Evolutionary conservation across 2,329 filamentous ascomycete species (phyloP).

Genomic region (Colletotrichum navitas): DNA sequence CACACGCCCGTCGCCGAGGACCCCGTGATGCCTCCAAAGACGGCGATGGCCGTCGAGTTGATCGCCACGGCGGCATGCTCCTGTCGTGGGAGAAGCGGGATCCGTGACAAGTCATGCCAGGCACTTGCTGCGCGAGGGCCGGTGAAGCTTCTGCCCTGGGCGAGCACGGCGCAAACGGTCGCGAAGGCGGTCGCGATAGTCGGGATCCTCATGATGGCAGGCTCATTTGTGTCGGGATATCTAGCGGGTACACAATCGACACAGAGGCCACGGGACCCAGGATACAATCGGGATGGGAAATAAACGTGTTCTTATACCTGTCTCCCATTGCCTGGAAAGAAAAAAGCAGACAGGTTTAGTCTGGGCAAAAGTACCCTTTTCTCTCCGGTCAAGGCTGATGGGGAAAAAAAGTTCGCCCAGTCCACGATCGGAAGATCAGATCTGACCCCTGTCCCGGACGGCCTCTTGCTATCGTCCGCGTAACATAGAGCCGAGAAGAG

Average conservation of each 20-base stretch:
- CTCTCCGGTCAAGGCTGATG: too few relatives aligned
- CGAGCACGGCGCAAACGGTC: background rate
- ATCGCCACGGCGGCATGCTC: slow-evolving; percentile 47
- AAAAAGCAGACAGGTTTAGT: background rate
- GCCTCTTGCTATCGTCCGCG: background rate
- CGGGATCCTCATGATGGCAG: background rate
- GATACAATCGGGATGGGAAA: background rate
- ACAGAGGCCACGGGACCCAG: background rate
- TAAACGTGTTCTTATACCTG: background rate
- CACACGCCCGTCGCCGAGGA: slow-evolving; percentile 25
- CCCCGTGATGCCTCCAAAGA: slow-evolving; percentile 47
- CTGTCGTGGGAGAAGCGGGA: slow-evolving; percentile 46
- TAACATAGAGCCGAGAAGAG: background rate
- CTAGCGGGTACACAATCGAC: background rate
- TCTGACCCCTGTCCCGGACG: background rate
- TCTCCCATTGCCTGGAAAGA: background rate
- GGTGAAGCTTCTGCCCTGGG: background rate
- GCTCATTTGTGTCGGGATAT: background rate
- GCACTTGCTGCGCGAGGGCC: background rate
- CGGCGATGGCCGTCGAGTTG: slow-evolving; percentile 44
- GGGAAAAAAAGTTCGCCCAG: background rate
- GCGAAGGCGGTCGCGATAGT: background rate
- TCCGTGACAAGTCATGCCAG: slow-evolving; percentile 46
- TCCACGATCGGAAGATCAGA: background rate
- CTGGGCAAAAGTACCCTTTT: background rate